Conservation (phyloP, 495 filamentous ascomycete species). For the Eremomyces bilateralis region DNA sequence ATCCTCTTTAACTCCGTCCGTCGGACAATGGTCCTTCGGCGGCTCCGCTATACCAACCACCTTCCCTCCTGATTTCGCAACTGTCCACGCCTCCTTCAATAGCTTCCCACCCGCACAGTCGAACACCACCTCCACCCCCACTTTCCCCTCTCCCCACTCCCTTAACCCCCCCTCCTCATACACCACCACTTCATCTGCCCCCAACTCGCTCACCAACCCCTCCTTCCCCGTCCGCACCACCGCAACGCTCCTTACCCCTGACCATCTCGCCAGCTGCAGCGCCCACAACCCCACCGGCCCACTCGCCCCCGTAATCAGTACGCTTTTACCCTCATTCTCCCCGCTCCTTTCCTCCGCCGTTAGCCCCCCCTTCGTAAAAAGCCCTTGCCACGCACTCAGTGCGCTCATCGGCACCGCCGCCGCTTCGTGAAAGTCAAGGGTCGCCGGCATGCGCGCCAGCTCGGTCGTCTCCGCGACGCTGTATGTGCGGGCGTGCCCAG, state of each 20-base stretch:
- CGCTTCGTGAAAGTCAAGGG: not conserved
- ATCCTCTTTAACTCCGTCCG: not conserved
- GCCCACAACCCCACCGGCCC: conserved; percentile 11
- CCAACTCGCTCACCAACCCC: conserved; percentile 3
- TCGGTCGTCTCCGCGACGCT: conserved; percentile 4
- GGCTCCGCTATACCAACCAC: not conserved
- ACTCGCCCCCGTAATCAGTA: conserved; percentile 7
- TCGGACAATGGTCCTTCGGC: not conserved
- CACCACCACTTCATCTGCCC: conserved; percentile 8
- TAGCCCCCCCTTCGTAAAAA: not conserved
- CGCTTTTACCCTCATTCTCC: conserved; percentile 4
- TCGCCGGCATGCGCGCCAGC: conserved; percentile 3
- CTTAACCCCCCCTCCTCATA: conserved; percentile 1
- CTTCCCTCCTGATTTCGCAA: not conserved
- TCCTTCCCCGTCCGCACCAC: conserved; percentile 7
- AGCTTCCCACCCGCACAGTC: not conserved
- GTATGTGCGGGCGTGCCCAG: conserved; percentile 7
- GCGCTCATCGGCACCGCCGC: not conserved
- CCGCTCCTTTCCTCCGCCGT: not conserved
- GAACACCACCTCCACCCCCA: not conserved
- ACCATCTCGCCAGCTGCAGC: conserved; percentile 8
- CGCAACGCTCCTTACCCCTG: conserved; percentile 8
- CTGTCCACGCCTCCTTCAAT: not conserved
- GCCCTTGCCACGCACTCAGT: not conserved
- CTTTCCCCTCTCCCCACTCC: too few relatives aligned